These are phyloP conservation scores for Talaromyces sp. DNA, from an alignment of 2,329 filamentous ascomycete species.

Conservation along the genomic window DNA sequence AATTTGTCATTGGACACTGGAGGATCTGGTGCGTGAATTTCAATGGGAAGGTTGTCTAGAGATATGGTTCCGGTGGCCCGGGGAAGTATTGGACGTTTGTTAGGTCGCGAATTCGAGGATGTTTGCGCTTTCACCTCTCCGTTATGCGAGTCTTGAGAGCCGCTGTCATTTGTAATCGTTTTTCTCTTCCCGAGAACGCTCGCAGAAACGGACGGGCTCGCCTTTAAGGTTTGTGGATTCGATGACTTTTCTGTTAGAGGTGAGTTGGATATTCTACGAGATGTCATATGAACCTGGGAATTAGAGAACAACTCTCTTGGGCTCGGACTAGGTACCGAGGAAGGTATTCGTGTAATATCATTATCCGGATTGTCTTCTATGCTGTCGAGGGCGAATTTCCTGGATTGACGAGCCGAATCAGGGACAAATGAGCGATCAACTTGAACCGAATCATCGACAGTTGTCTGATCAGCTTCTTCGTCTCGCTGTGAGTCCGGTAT, in stretches of 20 bases:
- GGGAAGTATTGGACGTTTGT: constrained; percentile 10
- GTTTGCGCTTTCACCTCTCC: not conserved
- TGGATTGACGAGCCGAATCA: constrained; percentile 6
- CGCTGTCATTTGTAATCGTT: not conserved
- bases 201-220: not conserved
- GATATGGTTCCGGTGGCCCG: constrained; percentile 4
- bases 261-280: not conserved
- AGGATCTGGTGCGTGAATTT: constrained; percentile 56
- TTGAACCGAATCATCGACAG: constrained; percentile 11
- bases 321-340: constrained; percentile 18
- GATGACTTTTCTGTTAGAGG: not conserved
- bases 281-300: not conserved
- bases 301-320: not conserved
- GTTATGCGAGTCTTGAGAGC: not conserved
- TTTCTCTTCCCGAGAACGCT: constrained; percentile 15
- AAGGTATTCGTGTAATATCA: constrained; percentile 17
- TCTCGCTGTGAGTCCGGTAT: constrained; percentile 39
- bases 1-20: constrained; percentile 47
- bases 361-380: not conserved
- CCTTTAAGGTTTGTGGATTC: not conserved
- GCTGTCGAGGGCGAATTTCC: not conserved
- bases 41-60: constrained; percentile 28
- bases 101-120: not conserved
- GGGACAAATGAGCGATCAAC: constrained; percentile 19
- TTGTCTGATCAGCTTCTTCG: constrained; percentile 2